Percentiles rank a stretch among this genome's conserved stretches.
These are phyloP conservation scores for Symbiodinium natans DNA, from an alignment of 73 alveolate species.

Conservation along the genomic window DNA sequence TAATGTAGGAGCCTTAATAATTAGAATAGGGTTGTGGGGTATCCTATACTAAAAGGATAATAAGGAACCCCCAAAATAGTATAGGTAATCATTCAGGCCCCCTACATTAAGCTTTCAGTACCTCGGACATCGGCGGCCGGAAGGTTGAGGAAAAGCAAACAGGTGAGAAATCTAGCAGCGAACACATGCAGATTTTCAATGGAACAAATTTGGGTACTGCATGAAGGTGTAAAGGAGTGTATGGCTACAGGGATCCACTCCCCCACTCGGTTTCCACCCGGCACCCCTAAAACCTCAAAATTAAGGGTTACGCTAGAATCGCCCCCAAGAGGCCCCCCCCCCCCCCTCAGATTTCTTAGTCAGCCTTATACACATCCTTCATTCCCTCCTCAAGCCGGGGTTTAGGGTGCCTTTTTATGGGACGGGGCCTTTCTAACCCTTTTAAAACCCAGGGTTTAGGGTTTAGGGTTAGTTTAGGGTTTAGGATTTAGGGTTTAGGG, in stretches of 20 bases:
- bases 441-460: too few relatives aligned
- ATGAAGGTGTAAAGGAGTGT: background rate
- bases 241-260: background rate
- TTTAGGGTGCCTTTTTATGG: background rate
- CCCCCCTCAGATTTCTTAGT: background rate
- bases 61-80: too few relatives aligned
- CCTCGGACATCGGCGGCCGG: background rate
- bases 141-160: background rate
- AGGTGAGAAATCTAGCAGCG: background rate
- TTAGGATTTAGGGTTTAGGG: too few relatives aligned
- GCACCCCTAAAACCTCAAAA: background rate
- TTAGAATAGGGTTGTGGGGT: too few relatives aligned
- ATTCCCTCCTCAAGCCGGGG: background rate
- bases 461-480: too few relatives aligned
- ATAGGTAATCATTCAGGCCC: too few relatives aligned
- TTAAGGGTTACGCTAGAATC: background rate
- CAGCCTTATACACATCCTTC: background rate
- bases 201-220: background rate
- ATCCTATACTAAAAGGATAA: too few relatives aligned
- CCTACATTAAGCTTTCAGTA: background rate
- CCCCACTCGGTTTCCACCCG: background rate
- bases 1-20: too few relatives aligned
- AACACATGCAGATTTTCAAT: background rate
- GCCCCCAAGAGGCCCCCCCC: background rate
- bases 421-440: background rate